Evolutionary conservation across 768 basidiomycete species (phyloP), one percentile per base, ranked within the genome.

Genomic region (Auriscalpium orientale): DNA sequence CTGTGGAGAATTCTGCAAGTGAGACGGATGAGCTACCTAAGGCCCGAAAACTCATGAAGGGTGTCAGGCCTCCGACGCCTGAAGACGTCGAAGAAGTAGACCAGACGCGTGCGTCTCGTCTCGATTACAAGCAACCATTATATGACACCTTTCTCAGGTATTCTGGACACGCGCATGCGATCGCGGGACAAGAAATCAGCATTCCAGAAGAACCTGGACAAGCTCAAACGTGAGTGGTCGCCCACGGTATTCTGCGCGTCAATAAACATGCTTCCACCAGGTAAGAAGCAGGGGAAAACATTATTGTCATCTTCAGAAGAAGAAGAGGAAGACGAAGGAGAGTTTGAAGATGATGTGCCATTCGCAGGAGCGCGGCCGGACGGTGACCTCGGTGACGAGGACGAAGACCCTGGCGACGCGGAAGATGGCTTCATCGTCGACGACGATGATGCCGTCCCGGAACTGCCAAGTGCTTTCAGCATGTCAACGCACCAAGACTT

Each of bases 391-490:
- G 70, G 72, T 37, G 68, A 66, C 53, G 71, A 73, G 12, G 74
- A 70, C 12, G 58, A 60, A 33, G 58, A 40, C 46, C 62, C 15
- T 18, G 40, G 40, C 13, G 69, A 72, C 8, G 68, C 73, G 0
- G 70, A 69, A 54, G 74, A 71, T 36, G 88, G 89, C 58, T 84
- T 90, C 35, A 82, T 89, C 38, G 87, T 91, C 58, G 68, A 68
- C 49, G 64, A 68, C 21, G 74, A 67, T 8, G 67, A 57, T 22
- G 72, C 65, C 0, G 64, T 67, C 4, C 68, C 78, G 18, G 69
- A 76, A 37, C 74, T 91, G n/a, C 91, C 90, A 9, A 75, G 76
- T 51, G 81, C 86, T 63, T 95, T 91, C 71, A 92, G 89, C 68
- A 84, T 89, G 83, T 79, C 79, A 54, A 76, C 84, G 1, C 85